Evolutionary conservation across 1,139 yeast species (phyloP).

Genomic region (Yamadazyma blattariae): DNA sequence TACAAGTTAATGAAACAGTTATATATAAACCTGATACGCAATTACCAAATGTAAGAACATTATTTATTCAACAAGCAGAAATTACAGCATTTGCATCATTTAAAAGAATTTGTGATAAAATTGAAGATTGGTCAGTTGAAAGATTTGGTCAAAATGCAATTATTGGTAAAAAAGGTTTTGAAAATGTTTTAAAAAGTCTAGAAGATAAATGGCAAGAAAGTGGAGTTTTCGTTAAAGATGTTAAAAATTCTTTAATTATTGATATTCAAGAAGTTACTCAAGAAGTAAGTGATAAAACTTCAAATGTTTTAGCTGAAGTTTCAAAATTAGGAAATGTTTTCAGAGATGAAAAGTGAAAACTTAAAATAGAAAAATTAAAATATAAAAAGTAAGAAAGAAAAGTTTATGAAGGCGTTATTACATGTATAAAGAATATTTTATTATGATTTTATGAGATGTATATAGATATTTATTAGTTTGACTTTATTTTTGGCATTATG

Average conservation of each 20-base stretch:
- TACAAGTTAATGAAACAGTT: conserved; percentile 85
- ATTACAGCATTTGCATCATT: conserved; percentile 82
- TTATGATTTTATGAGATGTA: no score
- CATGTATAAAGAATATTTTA: no score
- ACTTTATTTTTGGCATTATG: no score
- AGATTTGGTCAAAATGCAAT: conserved; percentile 86
- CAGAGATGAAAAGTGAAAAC: neutral
- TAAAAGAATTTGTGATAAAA: conserved; percentile 66
- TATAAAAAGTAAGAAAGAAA: no score
- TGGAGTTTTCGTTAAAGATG: conserved; percentile 40
- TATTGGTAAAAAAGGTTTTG: conserved; percentile 82
- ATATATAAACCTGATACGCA: conserved; percentile 65
- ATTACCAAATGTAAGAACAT: conserved; percentile 50
- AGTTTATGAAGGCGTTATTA: no score
- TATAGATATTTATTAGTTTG: no score
- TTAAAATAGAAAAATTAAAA: no score
- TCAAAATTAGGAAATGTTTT: conserved; percentile 29
- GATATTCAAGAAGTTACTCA: conserved; percentile 26
- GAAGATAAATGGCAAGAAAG: conserved; percentile 50
- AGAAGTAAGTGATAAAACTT: conserved; percentile 37
- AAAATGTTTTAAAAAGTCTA: conserved; percentile 61
- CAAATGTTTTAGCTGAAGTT: conserved; percentile 38
- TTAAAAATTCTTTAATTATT: conserved; percentile 23
- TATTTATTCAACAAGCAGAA: conserved; percentile 79
- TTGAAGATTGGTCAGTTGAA: conserved; percentile 91